Conservation (phyloP, 805 yeast genomes). For the Kodamaea leandrae region DNA sequence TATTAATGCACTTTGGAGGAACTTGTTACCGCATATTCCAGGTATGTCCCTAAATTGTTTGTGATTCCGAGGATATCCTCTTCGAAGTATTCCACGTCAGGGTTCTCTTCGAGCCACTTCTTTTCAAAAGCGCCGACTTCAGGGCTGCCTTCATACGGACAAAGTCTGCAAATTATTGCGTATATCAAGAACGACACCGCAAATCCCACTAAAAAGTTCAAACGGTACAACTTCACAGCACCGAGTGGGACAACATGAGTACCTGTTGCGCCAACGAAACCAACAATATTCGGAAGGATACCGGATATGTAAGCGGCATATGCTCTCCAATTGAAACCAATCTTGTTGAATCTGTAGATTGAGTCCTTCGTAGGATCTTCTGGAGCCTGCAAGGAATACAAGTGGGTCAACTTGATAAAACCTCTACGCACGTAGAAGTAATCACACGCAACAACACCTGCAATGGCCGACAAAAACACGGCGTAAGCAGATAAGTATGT, state of each 20-base stretch:
- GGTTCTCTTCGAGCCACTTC: slow-evolving; percentile 63
- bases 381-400: slow-evolving; percentile 50
- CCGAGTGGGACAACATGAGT: slow-evolving; percentile 70
- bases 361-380: slow-evolving; percentile 28
- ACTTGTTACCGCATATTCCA: slow-evolving; percentile 1
- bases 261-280: slow-evolving; percentile 81
- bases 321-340: slow-evolving; percentile 84
- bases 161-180: slow-evolving; percentile 47
- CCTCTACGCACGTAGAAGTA: slow-evolving; percentile 74
- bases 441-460: slow-evolving; percentile 71
- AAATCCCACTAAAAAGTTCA: slow-evolving; percentile 79
- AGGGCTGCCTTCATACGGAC: slow-evolving; percentile 48
- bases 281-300: slow-evolving; percentile 78
- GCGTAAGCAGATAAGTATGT: slow-evolving; percentile 79
- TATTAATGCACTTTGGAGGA: not conserved
- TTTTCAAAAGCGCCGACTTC: slow-evolving; percentile 41
- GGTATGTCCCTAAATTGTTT: not conserved
- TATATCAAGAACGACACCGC: slow-evolving; percentile 55
- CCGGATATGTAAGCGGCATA: slow-evolving; percentile 77
- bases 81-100: slow-evolving; percentile 63
- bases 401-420: slow-evolving; percentile 56
- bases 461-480: slow-evolving; percentile 78
- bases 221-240: slow-evolving; percentile 67
- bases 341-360: slow-evolving; percentile 56
- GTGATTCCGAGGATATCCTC: slow-evolving; percentile 25